Conservation (phyloP, 768 basidiomycete species). For the Naganishia friedmannii region DNA sequence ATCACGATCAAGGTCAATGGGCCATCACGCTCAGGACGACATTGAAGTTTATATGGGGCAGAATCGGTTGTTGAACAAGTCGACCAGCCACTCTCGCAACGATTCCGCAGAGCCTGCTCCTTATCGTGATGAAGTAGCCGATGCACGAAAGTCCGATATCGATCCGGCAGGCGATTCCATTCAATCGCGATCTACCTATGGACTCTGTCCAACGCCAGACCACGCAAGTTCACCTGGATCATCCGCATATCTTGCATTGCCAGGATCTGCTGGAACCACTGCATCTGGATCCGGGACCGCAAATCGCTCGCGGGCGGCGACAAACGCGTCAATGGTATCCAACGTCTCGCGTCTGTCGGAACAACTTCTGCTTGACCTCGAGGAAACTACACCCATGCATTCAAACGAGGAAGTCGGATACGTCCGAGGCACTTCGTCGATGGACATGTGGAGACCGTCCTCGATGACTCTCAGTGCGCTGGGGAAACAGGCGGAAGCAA, state of each 20-base stretch:
- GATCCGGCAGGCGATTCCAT: neutral
- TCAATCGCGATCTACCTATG: neutral
- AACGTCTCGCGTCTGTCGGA: constrained; percentile 2
- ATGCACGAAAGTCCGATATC: neutral
- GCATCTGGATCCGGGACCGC: neutral
- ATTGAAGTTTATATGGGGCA: neutral
- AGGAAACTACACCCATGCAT: neutral
- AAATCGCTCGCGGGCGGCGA: constrained; percentile 12
- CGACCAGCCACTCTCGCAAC: neutral
- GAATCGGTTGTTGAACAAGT: neutral
- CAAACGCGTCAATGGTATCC: constrained; percentile 8
- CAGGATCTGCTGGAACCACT: neutral
- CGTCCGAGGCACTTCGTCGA: constrained; percentile 21
- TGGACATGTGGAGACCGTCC: constrained; percentile 29
- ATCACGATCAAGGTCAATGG: constrained; percentile 23
- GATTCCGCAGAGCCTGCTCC: constrained; percentile 1
- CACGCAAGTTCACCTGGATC: neutral
- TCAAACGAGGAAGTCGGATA: constrained; percentile 5
- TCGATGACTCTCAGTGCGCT: constrained; percentile 21
- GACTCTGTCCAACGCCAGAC: neutral
- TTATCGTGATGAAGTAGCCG: neutral
- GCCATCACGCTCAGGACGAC: neutral
- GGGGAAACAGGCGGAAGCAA: neutral
- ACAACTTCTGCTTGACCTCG: constrained; percentile 7
- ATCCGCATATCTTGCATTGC: neutral